Evolutionary conservation across 1,284 basidiomycete species (phyloP), one percentile per base, ranked within the genome.

Genomic region (Pseudozyma sp.): DNA sequence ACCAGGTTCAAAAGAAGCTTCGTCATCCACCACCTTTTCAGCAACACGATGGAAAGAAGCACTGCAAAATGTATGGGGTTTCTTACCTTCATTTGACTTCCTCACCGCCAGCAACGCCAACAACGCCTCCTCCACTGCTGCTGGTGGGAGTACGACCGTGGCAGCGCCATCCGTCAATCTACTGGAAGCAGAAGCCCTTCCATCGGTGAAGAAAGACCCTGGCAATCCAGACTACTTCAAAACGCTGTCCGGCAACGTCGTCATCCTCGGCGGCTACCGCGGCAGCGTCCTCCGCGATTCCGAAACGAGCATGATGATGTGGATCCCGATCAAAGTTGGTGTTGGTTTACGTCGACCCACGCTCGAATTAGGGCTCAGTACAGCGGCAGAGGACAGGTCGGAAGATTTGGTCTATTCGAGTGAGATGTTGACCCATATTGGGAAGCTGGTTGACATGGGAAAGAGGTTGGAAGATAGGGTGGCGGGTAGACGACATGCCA

Each of bases 251-350:
- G 83, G 84, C 5, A 82, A 83, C 53, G 82, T 86, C 5, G 53
- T 85, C 21, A 72, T 84, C 53, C 25, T 85, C 19, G 85, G 85
- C 12, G 85, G 85, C 0, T 86, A 83, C 65, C 63, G 85, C 9
- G 85, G 85, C 0, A 74, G 68, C n/a, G 79, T 85, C 9, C 66
- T 86, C 6, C 59, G 83, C 18, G 82, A 84, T 49, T 78, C 80
- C 11, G 69, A 70, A 38, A 80, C 82, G 0, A 52, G 64, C 47
- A 71, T 77, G 66, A 76, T 84, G 60, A 55, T 85, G 31, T 85
- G 84, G 83, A 79, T 83, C 19, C 79, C 82, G 11, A 64, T 84
- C 57, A 82, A 79, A 61, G 77, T 83, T 1, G 82, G 82, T 7
- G 77, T 84, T 0, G 81, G 82, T 1, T 48, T 85, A 1, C 57